Evolutionary conservation across 495 filamentous ascomycete genomes (phyloP).

Genomic region (Aspergillus wentii): DNA sequence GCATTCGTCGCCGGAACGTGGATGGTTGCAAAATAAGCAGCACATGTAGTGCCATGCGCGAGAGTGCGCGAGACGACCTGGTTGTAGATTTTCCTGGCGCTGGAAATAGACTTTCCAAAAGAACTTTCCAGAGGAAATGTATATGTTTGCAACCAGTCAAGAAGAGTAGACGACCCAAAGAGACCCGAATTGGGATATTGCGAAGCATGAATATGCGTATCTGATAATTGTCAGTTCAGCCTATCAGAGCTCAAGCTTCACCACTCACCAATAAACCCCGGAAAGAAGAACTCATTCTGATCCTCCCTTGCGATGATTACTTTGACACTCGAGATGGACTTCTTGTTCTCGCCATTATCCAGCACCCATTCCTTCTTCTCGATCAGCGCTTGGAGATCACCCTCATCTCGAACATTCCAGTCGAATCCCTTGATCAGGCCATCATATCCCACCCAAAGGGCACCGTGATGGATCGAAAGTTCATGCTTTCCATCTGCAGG

Average conservation of each 20-base stretch:
- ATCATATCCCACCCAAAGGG: constrained; percentile 54
- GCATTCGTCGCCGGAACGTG: constrained; percentile 80
- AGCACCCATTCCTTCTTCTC: constrained; percentile 42
- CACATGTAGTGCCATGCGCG: constrained; percentile 83
- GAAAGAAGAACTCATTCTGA: constrained; percentile 74
- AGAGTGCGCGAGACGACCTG: constrained; percentile 74
- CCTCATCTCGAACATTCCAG: constrained; percentile 28
- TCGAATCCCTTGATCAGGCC: constrained; percentile 55
- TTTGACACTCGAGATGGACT: constrained; percentile 11
- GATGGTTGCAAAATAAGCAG: constrained; percentile 87
- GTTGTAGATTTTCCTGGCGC: constrained; percentile 51
- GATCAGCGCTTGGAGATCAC: constrained; percentile 33
- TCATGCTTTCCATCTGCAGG: constrained; percentile 15
- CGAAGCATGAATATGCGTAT: constrained; percentile 91
- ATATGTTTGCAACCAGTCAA: constrained; percentile 89
- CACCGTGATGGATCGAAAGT: constrained; percentile 44
- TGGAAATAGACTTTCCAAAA: constrained; percentile 39
- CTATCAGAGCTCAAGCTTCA: too few relatives aligned
- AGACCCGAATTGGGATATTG: constrained; percentile 92
- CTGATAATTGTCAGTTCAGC: too few relatives aligned
- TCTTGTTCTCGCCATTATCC: constrained; percentile 5
- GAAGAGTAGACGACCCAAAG: constrained; percentile 82
- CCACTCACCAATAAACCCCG: constrained; percentile 81
- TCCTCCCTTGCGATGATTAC: constrained; percentile 29
- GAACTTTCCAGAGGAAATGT: constrained; percentile 91